Conservation (phyloP, 768 basidiomycete species). For the Lentinus brumalis region DNA sequence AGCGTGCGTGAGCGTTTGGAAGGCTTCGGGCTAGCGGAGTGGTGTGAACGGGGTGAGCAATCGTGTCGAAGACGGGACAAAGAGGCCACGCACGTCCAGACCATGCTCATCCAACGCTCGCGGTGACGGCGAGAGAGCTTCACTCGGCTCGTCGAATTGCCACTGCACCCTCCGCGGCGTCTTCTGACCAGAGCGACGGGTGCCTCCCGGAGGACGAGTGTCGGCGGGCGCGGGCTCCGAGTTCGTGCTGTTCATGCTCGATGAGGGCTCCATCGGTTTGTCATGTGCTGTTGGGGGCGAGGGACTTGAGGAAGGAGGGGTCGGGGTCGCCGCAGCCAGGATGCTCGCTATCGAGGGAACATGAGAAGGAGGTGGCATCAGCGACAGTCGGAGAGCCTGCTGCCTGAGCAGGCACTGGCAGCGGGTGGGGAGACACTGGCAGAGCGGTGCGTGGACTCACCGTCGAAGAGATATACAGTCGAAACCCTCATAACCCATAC, state of each 20-base stretch:
- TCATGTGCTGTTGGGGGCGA: constrained; percentile 6
- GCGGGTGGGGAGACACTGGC: constrained; percentile 5
- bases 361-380: constrained; percentile 15
- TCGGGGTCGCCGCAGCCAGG: constrained; percentile 9
- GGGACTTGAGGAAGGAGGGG: constrained; percentile 5
- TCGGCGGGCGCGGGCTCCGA: constrained; percentile 2
- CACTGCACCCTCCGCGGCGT: constrained; percentile 58
- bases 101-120: constrained; percentile 57
- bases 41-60: constrained; percentile 3
- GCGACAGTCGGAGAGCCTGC: background rate
- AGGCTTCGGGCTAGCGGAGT: constrained; percentile 45
- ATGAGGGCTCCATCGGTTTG: constrained; percentile 22
- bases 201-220: constrained; percentile 23
- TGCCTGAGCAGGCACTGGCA: background rate
- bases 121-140: constrained; percentile 10
- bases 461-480: background rate
- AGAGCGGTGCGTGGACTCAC: background rate
- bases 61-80: constrained; percentile 9
- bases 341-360: constrained; percentile 27
- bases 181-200: constrained; percentile 36
- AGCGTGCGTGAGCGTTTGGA: constrained; percentile 50
- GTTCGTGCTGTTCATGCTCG: constrained; percentile 7
- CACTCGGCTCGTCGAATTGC: constrained; percentile 35
- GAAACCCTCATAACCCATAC: too few relatives aligned
- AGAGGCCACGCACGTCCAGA: constrained; percentile 45